phyloP scores from a whole-genome alignment of 2,329 filamentous ascomycete species.

The Venturia pyrina region DNA sequence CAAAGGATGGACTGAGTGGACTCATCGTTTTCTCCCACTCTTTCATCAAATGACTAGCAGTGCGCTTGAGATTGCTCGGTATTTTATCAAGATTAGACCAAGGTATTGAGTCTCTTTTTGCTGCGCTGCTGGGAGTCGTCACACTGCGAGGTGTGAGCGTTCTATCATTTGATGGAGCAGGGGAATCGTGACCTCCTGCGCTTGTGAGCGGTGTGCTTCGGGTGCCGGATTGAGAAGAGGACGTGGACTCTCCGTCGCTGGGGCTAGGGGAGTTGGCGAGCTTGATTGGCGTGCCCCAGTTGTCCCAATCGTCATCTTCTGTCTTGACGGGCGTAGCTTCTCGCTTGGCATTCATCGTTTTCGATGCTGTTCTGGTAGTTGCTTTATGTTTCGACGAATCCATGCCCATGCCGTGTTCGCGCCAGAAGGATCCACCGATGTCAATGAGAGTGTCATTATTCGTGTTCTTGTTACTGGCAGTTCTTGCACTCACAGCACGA shows the following conservation, averaged over 20 bases:
- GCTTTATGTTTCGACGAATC: conserved; percentile 18
- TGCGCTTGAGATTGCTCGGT: conserved; percentile 68
- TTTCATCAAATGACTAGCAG: conserved; percentile 76
- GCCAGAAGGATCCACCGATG: conserved; percentile 34
- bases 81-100: conserved; percentile 65
- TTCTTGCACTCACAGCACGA: conserved; percentile 14
- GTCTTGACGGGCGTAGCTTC: conserved; percentile 15
- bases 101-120: conserved; percentile 36
- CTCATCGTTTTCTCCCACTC: conserved; percentile 78
- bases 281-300: conserved; percentile 33
- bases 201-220: not conserved
- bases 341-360: conserved; percentile 21
- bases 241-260: not conserved
- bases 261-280: not conserved
- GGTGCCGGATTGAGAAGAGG: not conserved
- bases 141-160: conserved; percentile 12
- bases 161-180: not conserved
- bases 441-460: conserved; percentile 19
- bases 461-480: not conserved
- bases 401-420: conserved; percentile 27
- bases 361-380: conserved; percentile 29
- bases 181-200: not conserved
- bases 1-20: not conserved
- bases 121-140: conserved; percentile 16
- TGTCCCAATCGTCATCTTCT: conserved; percentile 41